A percentile compares a stretch with the other conserved stretches of the same genome.
These are phyloP conservation scores for Dimocarpus longan DNA, from an alignment of 345 rosid species.

Conservation along the genomic window DNA sequence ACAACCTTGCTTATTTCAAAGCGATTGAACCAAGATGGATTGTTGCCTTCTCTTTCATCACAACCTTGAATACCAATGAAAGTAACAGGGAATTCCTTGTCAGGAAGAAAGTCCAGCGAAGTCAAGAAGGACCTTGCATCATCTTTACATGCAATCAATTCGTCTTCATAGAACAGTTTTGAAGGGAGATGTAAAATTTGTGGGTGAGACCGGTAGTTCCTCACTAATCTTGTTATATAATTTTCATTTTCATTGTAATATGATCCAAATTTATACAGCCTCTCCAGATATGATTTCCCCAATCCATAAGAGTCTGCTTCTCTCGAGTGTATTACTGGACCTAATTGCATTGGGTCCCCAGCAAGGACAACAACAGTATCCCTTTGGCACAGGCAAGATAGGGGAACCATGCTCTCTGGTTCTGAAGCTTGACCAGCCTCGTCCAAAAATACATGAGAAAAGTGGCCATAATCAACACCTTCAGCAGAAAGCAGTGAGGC, in stretches of 20 bases:
- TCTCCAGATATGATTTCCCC: conserved; percentile 78
- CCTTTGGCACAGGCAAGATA: conserved; percentile 57
- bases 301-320: conserved; percentile 63
- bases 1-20: conserved; percentile 88
- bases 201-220: conserved; percentile 84
- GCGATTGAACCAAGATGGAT: conserved; percentile 95
- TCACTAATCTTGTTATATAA: conserved; percentile 69
- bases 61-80: conserved; percentile 94
- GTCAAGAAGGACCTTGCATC: conserved; percentile 42
- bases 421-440: conserved; percentile 99
- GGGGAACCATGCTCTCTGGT: conserved; percentile 86
- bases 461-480: conserved; percentile 70
- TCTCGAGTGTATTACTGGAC: conserved; percentile 83
- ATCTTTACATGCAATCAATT: conserved; percentile 78
- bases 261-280: conserved; percentile 63
- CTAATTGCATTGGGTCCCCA: conserved; percentile 96
- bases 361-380: conserved; percentile 91
- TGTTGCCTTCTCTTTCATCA: conserved; percentile 95
- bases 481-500: conserved; percentile 77
- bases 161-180: conserved; percentile 70
- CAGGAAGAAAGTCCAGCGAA: conserved; percentile 53
- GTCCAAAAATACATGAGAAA: conserved; percentile 91
- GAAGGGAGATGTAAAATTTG: conserved; percentile 88
- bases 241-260: conserved; percentile 59
- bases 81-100: conserved; percentile 72